Conservation (phyloP, 176 grass and related monocot species). For the Lolium perenne region DNA sequence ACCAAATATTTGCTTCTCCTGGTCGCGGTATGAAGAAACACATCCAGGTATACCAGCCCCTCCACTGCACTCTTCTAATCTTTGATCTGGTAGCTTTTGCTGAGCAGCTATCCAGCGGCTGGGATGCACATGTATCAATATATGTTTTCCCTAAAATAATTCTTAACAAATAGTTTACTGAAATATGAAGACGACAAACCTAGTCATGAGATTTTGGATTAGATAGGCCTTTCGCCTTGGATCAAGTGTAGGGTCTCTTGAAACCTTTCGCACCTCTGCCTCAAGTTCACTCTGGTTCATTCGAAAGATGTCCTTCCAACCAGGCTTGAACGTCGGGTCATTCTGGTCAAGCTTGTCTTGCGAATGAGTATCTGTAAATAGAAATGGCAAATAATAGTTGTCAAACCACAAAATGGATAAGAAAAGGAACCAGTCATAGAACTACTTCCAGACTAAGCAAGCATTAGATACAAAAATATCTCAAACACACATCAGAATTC, state of each 20-base stretch:
- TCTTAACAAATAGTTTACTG: slow-evolving; percentile 17
- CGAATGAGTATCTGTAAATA: slow-evolving; percentile 50
- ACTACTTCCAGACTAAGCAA: slow-evolving; percentile 28
- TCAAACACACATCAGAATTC: neutral
- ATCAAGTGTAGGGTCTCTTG: slow-evolving; percentile 89
- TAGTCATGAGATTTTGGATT: slow-evolving; percentile 99
- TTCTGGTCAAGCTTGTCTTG: slow-evolving; percentile 82
- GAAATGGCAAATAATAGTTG: slow-evolving; percentile 32
- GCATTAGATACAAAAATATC: neutral
- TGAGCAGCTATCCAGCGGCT: slow-evolving; percentile 99
- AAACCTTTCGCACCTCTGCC: slow-evolving; percentile 97
- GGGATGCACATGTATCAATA: slow-evolving; percentile 41
- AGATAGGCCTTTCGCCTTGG: slow-evolving; percentile 98
- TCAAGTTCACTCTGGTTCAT: slow-evolving; percentile 99
- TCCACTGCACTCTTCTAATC: slow-evolving; percentile 55
- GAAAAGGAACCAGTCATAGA: slow-evolving; percentile 20
- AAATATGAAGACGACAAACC: slow-evolving; percentile 58
- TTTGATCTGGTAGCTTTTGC: slow-evolving; percentile 85
- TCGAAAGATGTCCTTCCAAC: slow-evolving; percentile 99
- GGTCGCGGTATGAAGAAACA: slow-evolving; percentile 78
- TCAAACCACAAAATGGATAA: slow-evolving; percentile 20
- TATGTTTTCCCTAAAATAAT: slow-evolving; percentile 20
- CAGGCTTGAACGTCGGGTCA: slow-evolving; percentile 97
- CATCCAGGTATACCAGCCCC: slow-evolving; percentile 66
- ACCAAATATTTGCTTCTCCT: slow-evolving; percentile 79